These are phyloP conservation scores for Nidularia pulvinata DNA, from an alignment of 768 basidiomycete species.

Conservation along the genomic window DNA sequence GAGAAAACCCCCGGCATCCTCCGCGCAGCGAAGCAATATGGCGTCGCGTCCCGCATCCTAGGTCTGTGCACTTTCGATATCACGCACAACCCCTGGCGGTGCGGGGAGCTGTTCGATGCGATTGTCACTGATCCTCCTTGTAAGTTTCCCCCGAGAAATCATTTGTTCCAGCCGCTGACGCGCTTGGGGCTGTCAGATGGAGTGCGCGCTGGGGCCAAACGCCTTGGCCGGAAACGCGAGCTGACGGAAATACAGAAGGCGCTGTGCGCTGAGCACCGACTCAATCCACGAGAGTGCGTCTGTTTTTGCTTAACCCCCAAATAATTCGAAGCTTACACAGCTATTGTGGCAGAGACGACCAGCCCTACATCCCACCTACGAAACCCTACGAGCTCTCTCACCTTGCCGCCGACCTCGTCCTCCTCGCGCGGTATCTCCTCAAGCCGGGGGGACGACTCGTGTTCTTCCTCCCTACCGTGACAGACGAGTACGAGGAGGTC, in stretches of 20 bases:
- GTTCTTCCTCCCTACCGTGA: conserved; percentile 94
- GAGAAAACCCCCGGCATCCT: conserved; percentile 67
- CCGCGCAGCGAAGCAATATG: conserved; percentile 85
- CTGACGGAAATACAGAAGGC: conserved; percentile 34
- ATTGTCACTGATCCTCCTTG: conserved; percentile 96
- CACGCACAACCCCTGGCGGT: conserved; percentile 88
- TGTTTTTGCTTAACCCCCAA: background rate
- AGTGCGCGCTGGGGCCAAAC: conserved; percentile 86
- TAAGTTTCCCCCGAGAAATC: conserved; percentile 30
- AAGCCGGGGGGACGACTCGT: conserved; percentile 88
- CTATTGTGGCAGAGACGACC: conserved; percentile 39
- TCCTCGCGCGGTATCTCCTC: conserved; percentile 80
- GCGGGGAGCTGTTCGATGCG: conserved; percentile 90
- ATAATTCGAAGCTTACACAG: background rate
- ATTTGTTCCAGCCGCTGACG: too few species aligned
- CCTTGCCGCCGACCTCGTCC: conserved; percentile 79
- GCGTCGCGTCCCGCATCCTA: conserved; percentile 66
- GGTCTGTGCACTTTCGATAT: conserved; percentile 93
- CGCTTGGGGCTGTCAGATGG: conserved; percentile 61
- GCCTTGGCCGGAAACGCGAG: conserved; percentile 67
- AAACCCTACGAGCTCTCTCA: conserved; percentile 91
- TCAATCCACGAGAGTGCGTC: conserved; percentile 43
- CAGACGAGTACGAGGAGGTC: conserved; percentile 86
- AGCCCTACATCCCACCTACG: conserved; percentile 86
- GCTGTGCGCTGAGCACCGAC: conserved; percentile 32